Evolutionary conservation across 2,329 filamentous ascomycete species (phyloP).

Genomic region (Fusarium goolgardi): DNA sequence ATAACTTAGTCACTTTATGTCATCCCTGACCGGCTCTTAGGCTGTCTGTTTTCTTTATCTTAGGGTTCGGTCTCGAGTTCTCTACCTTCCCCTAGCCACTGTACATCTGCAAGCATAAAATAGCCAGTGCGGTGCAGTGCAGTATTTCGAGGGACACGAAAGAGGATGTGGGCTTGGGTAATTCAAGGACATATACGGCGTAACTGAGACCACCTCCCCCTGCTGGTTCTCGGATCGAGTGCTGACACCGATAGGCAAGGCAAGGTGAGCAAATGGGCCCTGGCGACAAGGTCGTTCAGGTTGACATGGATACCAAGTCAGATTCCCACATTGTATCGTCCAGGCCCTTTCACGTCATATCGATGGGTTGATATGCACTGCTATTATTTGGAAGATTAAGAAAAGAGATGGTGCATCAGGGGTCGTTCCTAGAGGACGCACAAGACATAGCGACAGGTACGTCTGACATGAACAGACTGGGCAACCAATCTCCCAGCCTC

Average conservation of each 20-base stretch:
- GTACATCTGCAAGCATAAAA: too few relatives aligned
- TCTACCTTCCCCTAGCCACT: too few relatives aligned
- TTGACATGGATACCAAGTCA: neutral
- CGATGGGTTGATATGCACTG: neutral
- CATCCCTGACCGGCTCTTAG: too few relatives aligned
- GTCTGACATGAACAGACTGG: conserved; percentile 5
- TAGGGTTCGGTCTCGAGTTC: too few relatives aligned
- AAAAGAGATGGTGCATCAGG: conserved; percentile 7
- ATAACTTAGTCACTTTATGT: too few relatives aligned
- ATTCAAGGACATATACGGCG: neutral
- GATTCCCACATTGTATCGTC: neutral
- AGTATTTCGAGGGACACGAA: neutral
- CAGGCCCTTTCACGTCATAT: neutral
- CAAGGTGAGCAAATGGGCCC: neutral
- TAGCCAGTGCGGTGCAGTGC: neutral
- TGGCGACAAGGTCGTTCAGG: conserved; percentile 2
- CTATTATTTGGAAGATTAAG: neutral
- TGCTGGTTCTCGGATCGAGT: neutral
- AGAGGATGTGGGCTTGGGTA: neutral
- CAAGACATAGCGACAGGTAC: conserved; percentile 8
- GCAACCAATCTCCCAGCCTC: conserved; percentile 1
- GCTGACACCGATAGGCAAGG: neutral
- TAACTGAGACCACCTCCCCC: neutral
- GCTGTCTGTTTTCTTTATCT: too few relatives aligned
- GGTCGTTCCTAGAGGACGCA: conserved; percentile 11